phyloP scores from a whole-genome alignment of 179 eudicot genomes.

The Gypsophila paniculata region DNA sequence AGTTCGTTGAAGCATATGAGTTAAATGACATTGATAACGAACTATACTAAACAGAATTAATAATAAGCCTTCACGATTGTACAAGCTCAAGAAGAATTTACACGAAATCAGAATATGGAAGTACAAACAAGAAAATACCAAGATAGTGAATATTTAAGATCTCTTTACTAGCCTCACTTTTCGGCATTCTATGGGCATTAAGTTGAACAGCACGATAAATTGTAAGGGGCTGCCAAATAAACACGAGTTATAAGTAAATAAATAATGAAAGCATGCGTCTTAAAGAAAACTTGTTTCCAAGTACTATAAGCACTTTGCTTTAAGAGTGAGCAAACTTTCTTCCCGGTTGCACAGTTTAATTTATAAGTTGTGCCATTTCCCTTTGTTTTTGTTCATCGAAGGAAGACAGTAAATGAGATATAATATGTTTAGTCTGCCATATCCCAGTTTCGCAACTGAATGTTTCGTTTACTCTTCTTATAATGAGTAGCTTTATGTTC shows the following conservation, averaged over 20 bases:
- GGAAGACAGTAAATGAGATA: too few relatives aligned
- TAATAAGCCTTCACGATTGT: not conserved
- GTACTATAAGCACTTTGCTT: too few relatives aligned
- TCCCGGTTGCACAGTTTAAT: too few relatives aligned
- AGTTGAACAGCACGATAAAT: slow-evolving; percentile 63
- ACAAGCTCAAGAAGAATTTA: not conserved
- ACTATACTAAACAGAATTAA: not conserved
- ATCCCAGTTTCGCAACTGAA: too few relatives aligned
- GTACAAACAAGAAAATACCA: slow-evolving; percentile 39
- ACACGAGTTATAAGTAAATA: not conserved
- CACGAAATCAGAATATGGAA: not conserved
- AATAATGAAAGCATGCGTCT: not conserved
- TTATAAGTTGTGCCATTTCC: too few relatives aligned
- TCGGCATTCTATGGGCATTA: slow-evolving; percentile 33
- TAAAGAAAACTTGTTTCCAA: not conserved
- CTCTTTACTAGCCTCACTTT: slow-evolving; percentile 27
- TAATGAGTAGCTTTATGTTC: not conserved
- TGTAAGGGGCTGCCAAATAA: slow-evolving; percentile 62
- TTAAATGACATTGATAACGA: slow-evolving; percentile 18
- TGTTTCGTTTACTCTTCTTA: too few relatives aligned
- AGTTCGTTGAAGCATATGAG: slow-evolving; percentile 8
- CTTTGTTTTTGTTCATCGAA: too few relatives aligned
- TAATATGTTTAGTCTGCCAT: too few relatives aligned
- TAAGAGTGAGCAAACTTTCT: too few relatives aligned
- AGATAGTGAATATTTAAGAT: slow-evolving; percentile 66